phyloP scores from a whole-genome alignment of 768 basidiomycete genomes.

The Leccinum boreale region DNA sequence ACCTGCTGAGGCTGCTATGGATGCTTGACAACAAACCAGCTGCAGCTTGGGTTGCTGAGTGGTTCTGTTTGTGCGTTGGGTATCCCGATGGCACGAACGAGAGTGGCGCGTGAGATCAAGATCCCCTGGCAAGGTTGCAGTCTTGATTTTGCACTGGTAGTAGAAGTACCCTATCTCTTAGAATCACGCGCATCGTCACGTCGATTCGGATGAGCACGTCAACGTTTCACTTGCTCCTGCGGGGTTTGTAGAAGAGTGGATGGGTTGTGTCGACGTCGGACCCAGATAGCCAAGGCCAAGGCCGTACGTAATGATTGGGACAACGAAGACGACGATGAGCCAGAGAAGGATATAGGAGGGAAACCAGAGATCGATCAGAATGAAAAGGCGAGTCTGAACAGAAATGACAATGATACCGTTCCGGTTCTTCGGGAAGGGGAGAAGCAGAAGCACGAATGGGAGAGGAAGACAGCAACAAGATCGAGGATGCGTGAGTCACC shows the following conservation, averaged over 20 bases:
- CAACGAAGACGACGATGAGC: slow-evolving; percentile 36
- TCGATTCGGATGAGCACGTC: not conserved
- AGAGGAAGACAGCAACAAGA: slow-evolving; percentile 38
- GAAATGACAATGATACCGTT: not conserved
- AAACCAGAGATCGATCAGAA: too few relatives aligned
- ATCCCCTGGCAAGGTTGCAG: too few relatives aligned
- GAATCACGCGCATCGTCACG: not conserved
- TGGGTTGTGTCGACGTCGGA: not conserved
- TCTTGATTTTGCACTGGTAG: too few relatives aligned
- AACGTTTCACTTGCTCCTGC: not conserved
- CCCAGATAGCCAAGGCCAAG: not conserved
- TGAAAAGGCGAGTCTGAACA: not conserved
- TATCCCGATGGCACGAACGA: too few relatives aligned
- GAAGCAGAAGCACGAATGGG: not conserved
- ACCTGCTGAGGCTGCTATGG: too few relatives aligned
- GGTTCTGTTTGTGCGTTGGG: too few relatives aligned
- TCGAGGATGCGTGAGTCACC: slow-evolving; percentile 20
- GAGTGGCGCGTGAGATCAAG: too few relatives aligned
- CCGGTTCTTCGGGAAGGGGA: not conserved
- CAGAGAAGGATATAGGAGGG: not conserved
- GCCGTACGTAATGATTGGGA: slow-evolving; percentile 57
- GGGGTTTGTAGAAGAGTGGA: not conserved
- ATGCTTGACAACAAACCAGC: too few relatives aligned
- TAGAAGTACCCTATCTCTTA: not conserved
- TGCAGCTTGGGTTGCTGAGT: too few relatives aligned